These are phyloP conservation scores for Botryosphaeria agaves DNA, from an alignment of 2,329 filamentous ascomycete genomes.

Conservation along the genomic window DNA sequence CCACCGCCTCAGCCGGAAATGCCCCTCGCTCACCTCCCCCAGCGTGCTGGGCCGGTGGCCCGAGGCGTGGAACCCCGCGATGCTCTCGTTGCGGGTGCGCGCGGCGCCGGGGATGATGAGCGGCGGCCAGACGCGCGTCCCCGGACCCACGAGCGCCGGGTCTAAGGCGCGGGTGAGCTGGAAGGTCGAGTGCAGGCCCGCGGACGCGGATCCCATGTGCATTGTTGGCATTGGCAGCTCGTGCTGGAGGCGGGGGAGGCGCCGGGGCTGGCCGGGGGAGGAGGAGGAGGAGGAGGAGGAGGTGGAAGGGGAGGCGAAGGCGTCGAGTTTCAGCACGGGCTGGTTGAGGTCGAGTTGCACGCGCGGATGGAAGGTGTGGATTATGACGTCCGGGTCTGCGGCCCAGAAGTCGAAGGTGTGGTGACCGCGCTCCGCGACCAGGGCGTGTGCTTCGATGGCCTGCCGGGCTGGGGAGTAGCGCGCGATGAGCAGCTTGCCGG, in stretches of 20 bases:
- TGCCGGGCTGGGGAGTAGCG: slow-evolving; percentile 57
- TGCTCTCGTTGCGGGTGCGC: slow-evolving; percentile 36
- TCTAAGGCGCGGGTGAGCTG: slow-evolving; percentile 41
- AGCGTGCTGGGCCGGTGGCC: slow-evolving; percentile 34
- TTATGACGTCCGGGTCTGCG: slow-evolving; percentile 44
- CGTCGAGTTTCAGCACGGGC: slow-evolving; percentile 36
- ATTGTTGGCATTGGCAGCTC: slow-evolving; percentile 35
- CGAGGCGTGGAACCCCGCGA: slow-evolving; percentile 23
- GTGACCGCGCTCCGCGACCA: slow-evolving; percentile 46
- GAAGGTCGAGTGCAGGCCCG: slow-evolving; percentile 45
- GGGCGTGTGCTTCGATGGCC: slow-evolving; percentile 63
- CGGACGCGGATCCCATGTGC: slow-evolving; percentile 10
- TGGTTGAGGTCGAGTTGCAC: slow-evolving; percentile 58
- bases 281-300: background rate
- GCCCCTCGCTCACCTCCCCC: slow-evolving; percentile 45
- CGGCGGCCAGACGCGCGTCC: slow-evolving; percentile 52
- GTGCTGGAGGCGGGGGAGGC: slow-evolving; percentile 21
- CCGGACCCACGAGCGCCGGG: slow-evolving; percentile 19
- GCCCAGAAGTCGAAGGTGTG: slow-evolving; percentile 46
- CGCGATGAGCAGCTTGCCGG: slow-evolving; percentile 58
- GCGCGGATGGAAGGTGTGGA: slow-evolving; percentile 54
- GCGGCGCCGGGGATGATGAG: slow-evolving; percentile 45
- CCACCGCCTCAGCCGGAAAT: slow-evolving; percentile 64
- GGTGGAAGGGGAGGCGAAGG: slow-evolving; percentile 7
- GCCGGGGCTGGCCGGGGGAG: background rate